These are phyloP conservation scores for Protomyces macrosporus DNA, from an alignment of 1,139 yeast species.

Conservation along the genomic window DNA sequence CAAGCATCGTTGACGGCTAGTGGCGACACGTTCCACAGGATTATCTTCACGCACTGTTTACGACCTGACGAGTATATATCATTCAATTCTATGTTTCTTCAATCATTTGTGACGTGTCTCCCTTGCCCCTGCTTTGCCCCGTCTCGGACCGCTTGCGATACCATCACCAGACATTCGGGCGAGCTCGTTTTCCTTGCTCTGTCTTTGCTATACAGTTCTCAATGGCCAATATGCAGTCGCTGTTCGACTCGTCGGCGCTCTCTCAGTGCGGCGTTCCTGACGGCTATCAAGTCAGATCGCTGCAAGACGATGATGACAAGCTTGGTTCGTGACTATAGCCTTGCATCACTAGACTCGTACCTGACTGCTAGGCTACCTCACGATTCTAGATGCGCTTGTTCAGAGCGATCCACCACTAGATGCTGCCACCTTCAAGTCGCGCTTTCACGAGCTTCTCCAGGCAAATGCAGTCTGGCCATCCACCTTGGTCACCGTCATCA, in stretches of 20 bases:
- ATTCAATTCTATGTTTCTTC: too few species aligned
- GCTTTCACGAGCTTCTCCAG: neutral
- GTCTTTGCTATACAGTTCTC: too few species aligned
- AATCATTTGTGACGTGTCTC: too few species aligned
- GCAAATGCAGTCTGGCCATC: constrained; percentile 40
- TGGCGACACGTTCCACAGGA: too few species aligned
- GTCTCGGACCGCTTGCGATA: too few species aligned
- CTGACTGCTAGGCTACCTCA: constrained; percentile 41
- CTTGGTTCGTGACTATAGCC: constrained; percentile 48
- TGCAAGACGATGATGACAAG: constrained; percentile 46
- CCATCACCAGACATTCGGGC: too few species aligned
- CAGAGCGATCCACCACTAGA: constrained; percentile 21
- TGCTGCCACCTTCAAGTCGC: neutral
- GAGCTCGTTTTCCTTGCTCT: too few species aligned
- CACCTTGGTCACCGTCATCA: constrained; percentile 53
- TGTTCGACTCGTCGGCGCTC: too few species aligned
- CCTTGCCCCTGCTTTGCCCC: too few species aligned
- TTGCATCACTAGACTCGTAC: constrained; percentile 54
- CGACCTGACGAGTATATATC: too few species aligned
- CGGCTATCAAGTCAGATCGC: constrained; percentile 52
- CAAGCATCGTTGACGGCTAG: neutral
- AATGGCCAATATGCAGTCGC: too few species aligned
- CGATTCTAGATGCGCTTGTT: constrained; percentile 7
- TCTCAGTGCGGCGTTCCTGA: constrained; percentile 41
- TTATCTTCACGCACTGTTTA: too few species aligned